Evolutionary conservation across 306 rosid species (phyloP).

Genomic region (Dalbergia cultrata): DNA sequence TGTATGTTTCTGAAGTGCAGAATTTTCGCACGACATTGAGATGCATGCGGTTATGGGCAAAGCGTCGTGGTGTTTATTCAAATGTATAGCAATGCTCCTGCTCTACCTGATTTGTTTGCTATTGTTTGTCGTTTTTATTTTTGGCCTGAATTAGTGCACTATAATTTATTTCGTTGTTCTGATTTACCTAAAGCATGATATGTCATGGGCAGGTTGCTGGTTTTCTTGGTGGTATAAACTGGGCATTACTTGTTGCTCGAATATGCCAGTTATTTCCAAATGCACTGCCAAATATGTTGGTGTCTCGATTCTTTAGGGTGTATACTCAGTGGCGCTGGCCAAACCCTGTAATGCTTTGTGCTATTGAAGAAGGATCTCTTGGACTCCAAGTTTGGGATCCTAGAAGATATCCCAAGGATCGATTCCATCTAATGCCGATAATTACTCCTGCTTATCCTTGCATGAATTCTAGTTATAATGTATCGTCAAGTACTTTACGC

Average conservation of each 20-base stretch:
- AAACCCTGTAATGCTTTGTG: conserved; percentile 93
- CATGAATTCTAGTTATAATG: conserved; percentile 98
- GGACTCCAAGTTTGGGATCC: conserved; percentile 98
- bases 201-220: conserved; percentile 81
- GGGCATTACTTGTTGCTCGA: conserved; percentile 98
- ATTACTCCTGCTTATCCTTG: conserved; percentile 96
- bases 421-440: conserved; percentile 88
- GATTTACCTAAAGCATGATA: conserved; percentile 38
- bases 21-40: conserved; percentile 86
- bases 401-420: conserved; percentile 81
- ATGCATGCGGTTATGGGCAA: conserved; percentile 97
- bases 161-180: conserved; percentile 19
- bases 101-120: conserved; percentile 6
- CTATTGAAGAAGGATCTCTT: conserved; percentile 84
- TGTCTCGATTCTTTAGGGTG: conserved; percentile 94
- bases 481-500: conserved; percentile 79
- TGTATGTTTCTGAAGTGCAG: conserved; percentile 60
- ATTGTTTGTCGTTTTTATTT: conserved; percentile 12
- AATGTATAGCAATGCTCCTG: conserved; percentile 65
- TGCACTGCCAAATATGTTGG: conserved; percentile 94
- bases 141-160: conserved; percentile 9
- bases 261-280: conserved; percentile 97
- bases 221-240: conserved; percentile 96
- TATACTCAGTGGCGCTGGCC: conserved; percentile 98
- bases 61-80: conserved; percentile 92